Evolutionary conservation across 371 early-diverging fungal genomes (phyloP), one percentile per base, ranked within the genome.

Genomic region (Saksenaea oblongispora): DNA sequence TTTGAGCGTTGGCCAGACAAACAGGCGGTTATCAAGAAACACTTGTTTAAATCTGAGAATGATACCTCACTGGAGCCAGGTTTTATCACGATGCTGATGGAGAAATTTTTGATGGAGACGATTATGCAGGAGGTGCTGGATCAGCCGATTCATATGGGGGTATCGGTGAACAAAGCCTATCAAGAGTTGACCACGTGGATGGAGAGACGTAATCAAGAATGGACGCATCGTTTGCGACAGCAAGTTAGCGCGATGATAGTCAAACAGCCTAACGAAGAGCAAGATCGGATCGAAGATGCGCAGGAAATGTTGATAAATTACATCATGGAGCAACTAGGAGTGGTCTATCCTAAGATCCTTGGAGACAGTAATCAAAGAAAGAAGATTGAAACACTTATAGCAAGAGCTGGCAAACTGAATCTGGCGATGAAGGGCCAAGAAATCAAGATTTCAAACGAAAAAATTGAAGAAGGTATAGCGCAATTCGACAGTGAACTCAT

Each of bases 381-480:
- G 54, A 76, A 79, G 55, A 69, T 72, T 44, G 73, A 72, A 36
- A 67, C 53, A 34, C 54, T 78, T 13, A 64, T 75, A 27, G 65
- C 66, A 58, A 55, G 75, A 35, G 66, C 75, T 3, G 65, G 66
- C 1, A 75, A 71, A 53, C 70, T 78, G 31, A 75, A 75, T 58
- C 56, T 78, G 44, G 79, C 79, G 47, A 71, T 78, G 59, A 78
- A 78, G 44, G 79, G 79, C 11, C 79, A 78, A 62, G 79, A 78
- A 17, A 71, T 75, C 27, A 71, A 66, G 34, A 75, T 78, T 14
- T 69, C 65, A 17, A 56, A 70, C 41, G 62, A 66, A 24, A 36
- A 67, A 5, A 69, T 78, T 54, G 72, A 67, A 54, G 75, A 78
- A 59, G 73, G 74, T 18, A 59, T 62, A 8, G 71, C 70, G 10